Conservation (phyloP, 2,329 filamentous ascomycete species). For the Bimuria novae-zelandiae region DNA sequence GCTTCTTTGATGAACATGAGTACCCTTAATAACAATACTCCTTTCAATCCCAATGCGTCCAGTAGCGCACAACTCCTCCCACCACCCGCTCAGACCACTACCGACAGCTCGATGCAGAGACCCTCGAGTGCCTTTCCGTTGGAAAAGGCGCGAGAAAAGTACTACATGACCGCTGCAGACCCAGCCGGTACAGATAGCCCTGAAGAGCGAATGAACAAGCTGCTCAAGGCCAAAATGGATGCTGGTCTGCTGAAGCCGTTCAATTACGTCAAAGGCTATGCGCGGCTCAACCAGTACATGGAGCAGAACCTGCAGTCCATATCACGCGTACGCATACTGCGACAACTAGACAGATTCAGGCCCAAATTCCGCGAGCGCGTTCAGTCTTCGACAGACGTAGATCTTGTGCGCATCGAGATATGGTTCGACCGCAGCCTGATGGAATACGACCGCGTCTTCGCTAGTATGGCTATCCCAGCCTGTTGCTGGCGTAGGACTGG, state of each 20-base stretch:
- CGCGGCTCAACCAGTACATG: conserved; percentile 86
- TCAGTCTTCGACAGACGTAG: conserved; percentile 87
- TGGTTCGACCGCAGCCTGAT: conserved; percentile 97
- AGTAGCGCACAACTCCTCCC: conserved; percentile 51
- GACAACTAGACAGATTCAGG: conserved; percentile 88
- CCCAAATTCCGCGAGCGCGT: conserved; percentile 97
- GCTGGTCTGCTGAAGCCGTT: conserved; percentile 94
- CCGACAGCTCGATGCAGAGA: conserved; percentile 62
- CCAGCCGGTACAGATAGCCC: conserved; percentile 84
- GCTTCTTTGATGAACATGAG: conserved; percentile 57
- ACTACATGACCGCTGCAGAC: conserved; percentile 96
- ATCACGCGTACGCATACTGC: conserved; percentile 87
- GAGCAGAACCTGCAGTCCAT: conserved; percentile 81
- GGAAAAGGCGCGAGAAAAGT: conserved; percentile 78
- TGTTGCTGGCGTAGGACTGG: conserved; percentile 97
- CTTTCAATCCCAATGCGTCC: conserved; percentile 50
- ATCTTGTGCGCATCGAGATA: conserved; percentile 95
- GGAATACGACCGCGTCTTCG: conserved; percentile 98
- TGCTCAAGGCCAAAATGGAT: conserved; percentile 94
- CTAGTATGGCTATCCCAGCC: conserved; percentile 96
- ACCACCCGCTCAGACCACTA: conserved; percentile 50
- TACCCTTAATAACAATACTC: conserved; percentile 39
- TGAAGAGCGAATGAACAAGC: conserved; percentile 92
- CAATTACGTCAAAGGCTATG: conserved; percentile 98
- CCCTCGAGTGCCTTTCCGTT: conserved; percentile 65